Percentiles rank a stretch among this genome's conserved stretches.
Conservation (phyloP, 192 early-diverging fungal genomes). For the Coemansia biformis region DNA sequence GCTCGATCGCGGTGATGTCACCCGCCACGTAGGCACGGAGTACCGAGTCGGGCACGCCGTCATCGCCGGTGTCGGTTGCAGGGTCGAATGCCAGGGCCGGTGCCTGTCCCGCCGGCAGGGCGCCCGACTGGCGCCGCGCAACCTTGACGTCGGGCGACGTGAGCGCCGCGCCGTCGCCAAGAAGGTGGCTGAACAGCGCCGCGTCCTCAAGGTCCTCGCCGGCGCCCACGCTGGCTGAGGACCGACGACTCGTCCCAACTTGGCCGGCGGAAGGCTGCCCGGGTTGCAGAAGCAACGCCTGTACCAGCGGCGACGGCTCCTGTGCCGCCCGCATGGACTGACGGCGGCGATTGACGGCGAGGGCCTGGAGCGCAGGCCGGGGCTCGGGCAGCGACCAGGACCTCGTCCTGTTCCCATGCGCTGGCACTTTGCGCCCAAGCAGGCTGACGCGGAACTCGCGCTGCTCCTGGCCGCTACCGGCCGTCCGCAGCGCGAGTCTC, state of each 20-base stretch:
- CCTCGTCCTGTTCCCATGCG: slow-evolving; percentile 11
- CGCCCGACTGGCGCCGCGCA: slow-evolving; percentile 18
- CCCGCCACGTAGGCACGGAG: slow-evolving; percentile 43
- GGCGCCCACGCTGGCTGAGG: too few species aligned
- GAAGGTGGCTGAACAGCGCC: slow-evolving; percentile 32
- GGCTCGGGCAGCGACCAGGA: slow-evolving; percentile 31
- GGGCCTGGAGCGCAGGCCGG: slow-evolving; percentile 4
- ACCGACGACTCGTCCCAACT: too few species aligned
- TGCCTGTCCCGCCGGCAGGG: slow-evolving; percentile 3
- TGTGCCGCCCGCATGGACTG: slow-evolving; percentile 19
- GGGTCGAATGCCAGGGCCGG: slow-evolving; percentile 30
- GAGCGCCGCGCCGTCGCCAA: slow-evolving; percentile 45
- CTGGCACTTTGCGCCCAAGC: slow-evolving; percentile 19
- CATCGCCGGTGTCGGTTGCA: slow-evolving; percentile 21
- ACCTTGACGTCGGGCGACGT: slow-evolving; percentile 15
- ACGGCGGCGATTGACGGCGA: slow-evolving; percentile 3
- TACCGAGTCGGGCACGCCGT: slow-evolving; percentile 44
- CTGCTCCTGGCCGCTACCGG: slow-evolving; percentile 28
- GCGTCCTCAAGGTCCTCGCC: slow-evolving; percentile 27
- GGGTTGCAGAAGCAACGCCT: slow-evolving; percentile 25
- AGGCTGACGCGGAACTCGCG: slow-evolving; percentile 48
- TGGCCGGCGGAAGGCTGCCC: too few species aligned
- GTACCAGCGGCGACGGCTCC: slow-evolving; percentile 32
- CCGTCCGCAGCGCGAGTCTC: slow-evolving; percentile 4
- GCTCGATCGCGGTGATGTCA: slow-evolving; percentile 40